These are phyloP conservation scores for Viola odorata DNA, from an alignment of 345 rosid genomes.

Conservation along the genomic window DNA sequence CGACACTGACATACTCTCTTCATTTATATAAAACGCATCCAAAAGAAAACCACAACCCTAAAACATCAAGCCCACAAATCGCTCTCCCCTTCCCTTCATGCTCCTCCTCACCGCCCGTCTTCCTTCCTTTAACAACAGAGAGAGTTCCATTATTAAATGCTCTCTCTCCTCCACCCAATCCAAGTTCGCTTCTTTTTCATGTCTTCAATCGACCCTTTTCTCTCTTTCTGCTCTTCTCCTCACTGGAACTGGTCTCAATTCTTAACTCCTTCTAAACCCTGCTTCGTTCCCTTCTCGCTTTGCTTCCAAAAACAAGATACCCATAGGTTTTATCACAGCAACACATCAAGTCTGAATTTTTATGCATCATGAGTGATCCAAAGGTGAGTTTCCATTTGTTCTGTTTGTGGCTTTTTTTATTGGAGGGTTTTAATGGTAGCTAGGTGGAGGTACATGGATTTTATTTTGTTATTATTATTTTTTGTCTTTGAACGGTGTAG, in stretches of 20 bases:
- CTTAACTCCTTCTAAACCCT: not conserved
- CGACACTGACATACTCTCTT: no score
- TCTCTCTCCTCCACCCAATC: slow-evolving; percentile 32
- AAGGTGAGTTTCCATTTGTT: slow-evolving; percentile 38
- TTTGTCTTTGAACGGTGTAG: no score
- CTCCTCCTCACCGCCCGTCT: slow-evolving; percentile 11
- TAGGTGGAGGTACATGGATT: not conserved
- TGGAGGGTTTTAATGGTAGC: not conserved
- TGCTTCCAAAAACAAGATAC: slow-evolving; percentile 14
- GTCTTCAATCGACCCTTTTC: slow-evolving; percentile 55
- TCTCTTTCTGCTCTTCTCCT: slow-evolving; percentile 28
- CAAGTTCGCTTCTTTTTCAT: slow-evolving; percentile 43
- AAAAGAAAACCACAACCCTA: no score
- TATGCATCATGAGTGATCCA: slow-evolving; percentile 56
- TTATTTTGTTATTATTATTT: no score
- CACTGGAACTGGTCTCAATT: slow-evolving; percentile 41
- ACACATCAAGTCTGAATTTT: slow-evolving; percentile 2
- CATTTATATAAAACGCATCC: no score
- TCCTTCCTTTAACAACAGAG: slow-evolving; percentile 17
- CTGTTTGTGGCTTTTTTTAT: not conserved
- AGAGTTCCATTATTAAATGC: slow-evolving; percentile 43
- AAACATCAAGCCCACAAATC: not conserved
- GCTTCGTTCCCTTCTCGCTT: not conserved
- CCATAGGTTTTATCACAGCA: no score
- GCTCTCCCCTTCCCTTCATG: slow-evolving; percentile 22